A percentile compares a stretch with the other conserved stretches of the same genome.
phyloP scores from a whole-genome alignment of 345 rosid species.

The Brassica carinata region DNA sequence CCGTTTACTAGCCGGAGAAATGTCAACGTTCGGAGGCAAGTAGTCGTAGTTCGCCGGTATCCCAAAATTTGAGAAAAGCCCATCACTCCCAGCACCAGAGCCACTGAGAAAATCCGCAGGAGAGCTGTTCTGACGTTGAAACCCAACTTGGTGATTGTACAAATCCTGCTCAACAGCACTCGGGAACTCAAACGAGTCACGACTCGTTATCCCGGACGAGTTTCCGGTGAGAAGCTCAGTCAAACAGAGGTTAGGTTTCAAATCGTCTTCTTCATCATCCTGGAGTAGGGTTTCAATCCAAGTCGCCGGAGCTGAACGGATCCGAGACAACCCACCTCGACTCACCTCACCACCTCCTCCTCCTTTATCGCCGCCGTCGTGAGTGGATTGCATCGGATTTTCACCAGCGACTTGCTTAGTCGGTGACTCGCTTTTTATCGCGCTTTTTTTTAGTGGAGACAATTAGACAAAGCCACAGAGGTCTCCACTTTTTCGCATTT shows the following conservation, averaged over 20 bases:
- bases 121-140: constrained; percentile 71
- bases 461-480: constrained; percentile 36
- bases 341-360: constrained; percentile 51
- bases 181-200: constrained; percentile 42
- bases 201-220: constrained; percentile 34
- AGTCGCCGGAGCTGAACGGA: constrained; percentile 77
- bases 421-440: constrained; percentile 29
- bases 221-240: constrained; percentile 60
- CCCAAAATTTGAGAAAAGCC: constrained; percentile 52
- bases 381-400: constrained; percentile 61
- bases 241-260: constrained; percentile 42
- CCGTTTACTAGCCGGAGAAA: constrained; percentile 52
- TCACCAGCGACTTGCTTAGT: constrained; percentile 22
- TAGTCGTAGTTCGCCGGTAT: constrained; percentile 53
- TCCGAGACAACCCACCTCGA: constrained; percentile 61
- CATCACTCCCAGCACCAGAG: constrained; percentile 48
- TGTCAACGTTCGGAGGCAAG: constrained; percentile 46
- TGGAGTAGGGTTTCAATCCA: constrained; percentile 80
- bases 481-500: constrained; percentile 19
- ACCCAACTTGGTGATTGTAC: constrained; percentile 42
- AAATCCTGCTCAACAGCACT: constrained; percentile 44
- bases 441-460: constrained; percentile 32
- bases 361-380: constrained; percentile 40
- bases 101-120: constrained; percentile 64
- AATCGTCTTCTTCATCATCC: constrained; percentile 48